Evolutionary conservation across 1,139 yeast genomes (phyloP).

Genomic region (Barnettozyma hawaiiensis): DNA sequence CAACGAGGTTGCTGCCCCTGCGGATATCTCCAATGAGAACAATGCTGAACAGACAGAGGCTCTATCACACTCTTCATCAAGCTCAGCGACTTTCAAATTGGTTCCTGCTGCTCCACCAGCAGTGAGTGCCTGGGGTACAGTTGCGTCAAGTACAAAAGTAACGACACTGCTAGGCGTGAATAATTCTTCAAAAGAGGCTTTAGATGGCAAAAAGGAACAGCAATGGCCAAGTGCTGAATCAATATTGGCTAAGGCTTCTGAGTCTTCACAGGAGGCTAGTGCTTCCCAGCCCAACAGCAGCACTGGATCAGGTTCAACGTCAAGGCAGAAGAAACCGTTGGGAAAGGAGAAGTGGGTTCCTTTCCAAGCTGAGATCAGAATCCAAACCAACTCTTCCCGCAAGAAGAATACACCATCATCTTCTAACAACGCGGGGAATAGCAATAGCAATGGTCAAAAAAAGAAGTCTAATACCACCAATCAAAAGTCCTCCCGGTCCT

Average conservation of each 20-base stretch:
- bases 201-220: constrained; percentile 8
- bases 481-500: constrained; percentile 6
- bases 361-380: constrained; percentile 25
- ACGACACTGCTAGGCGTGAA: not conserved
- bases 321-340: constrained; percentile 20
- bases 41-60: constrained; percentile 1
- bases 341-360: constrained; percentile 30
- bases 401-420: constrained; percentile 5
- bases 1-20: not conserved
- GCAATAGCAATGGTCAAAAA: not conserved
- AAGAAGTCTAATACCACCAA: not conserved
- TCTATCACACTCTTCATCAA: constrained; percentile 9
- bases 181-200: not conserved
- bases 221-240: constrained; percentile 23
- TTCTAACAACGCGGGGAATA: constrained; percentile 2
- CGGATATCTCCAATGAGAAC: constrained; percentile 3
- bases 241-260: constrained; percentile 5
- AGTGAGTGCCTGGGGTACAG: constrained; percentile 27
- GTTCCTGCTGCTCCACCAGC: constrained; percentile 29
- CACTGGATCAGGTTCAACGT: too few relatives aligned
- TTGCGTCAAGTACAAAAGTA: constrained; percentile 2
- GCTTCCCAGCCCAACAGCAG: not conserved
- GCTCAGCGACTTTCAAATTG: constrained; percentile 19
- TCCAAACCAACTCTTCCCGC: constrained; percentile 8
- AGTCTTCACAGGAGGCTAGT: not conserved